Percentiles rank a stretch among this genome's conserved stretches.
Conservation (phyloP, 371 early-diverging fungal species). For the Mortierella sp. region DNA sequence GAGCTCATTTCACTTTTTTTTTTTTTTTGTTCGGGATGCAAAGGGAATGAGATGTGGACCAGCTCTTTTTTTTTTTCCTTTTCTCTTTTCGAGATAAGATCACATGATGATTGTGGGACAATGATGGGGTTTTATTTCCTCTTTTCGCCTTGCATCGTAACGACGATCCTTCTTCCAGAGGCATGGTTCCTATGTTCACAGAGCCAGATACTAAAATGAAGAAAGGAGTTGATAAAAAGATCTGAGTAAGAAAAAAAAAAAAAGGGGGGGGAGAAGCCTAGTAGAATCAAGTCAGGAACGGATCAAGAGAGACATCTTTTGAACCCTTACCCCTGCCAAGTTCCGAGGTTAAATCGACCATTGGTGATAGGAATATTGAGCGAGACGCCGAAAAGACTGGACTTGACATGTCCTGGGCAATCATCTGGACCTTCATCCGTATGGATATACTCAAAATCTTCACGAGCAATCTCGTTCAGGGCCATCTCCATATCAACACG, state of each 20-base stretch:
- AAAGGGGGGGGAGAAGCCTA: not conserved
- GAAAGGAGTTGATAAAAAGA: not conserved
- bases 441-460: constrained; percentile 80
- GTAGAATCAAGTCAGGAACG: not conserved
- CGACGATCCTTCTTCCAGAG: constrained; percentile 70
- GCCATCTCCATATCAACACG: constrained; percentile 86
- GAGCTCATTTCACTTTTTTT: no score
- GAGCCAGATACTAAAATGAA: constrained; percentile 67
- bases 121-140: constrained; percentile 18
- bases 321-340: constrained; percentile 87
- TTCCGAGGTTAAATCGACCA: constrained; percentile 83
- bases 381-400: constrained; percentile 84
- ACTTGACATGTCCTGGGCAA: constrained; percentile 89
- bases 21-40: no score
- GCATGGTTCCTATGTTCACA: constrained; percentile 81
- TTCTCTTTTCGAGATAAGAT: not conserved
- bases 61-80: not conserved
- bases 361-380: constrained; percentile 89
- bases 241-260: not conserved
- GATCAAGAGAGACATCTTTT: not conserved
- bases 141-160: constrained; percentile 80
- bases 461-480: constrained; percentile 82
- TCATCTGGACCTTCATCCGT: constrained; percentile 73
- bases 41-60: no score
- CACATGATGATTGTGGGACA: not conserved